These are phyloP conservation scores for Miscanthus lutarioriparius DNA, from an alignment of 176 grass and related monocot species.

Conservation along the genomic window DNA sequence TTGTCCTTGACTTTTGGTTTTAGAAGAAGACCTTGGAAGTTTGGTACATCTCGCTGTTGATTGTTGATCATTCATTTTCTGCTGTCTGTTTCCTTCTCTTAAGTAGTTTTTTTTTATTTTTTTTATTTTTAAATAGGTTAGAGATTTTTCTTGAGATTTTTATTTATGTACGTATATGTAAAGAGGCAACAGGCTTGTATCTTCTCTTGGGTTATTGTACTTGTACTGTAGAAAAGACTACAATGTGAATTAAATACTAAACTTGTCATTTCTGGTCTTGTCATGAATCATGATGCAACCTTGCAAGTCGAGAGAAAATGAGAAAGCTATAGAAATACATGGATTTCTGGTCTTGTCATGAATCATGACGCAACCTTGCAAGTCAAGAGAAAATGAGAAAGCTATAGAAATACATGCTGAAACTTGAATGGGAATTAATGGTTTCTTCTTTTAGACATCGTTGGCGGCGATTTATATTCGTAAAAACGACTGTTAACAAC, in stretches of 20 bases:
- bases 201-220: background rate
- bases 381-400: background rate
- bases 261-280: background rate
- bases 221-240: background rate
- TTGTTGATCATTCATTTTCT: background rate
- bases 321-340: too few species aligned
- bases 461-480: too few species aligned
- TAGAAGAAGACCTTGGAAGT: background rate
- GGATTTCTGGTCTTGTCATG: too few species aligned
- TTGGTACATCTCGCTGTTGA: background rate
- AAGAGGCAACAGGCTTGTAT: background rate
- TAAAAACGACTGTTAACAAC: too few species aligned
- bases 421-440: too few species aligned
- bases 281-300: background rate
- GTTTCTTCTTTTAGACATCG: too few species aligned
- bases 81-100: background rate
- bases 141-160: background rate
- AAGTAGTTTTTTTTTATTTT: background rate
- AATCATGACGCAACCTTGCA: too few species aligned
- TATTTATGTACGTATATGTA: background rate
- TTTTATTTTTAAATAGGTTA: background rate
- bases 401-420: too few species aligned
- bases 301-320: too few species aligned
- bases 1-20: background rate
- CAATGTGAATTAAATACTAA: background rate